Percentiles rank a stretch among this genome's conserved stretches.
phyloP scores from a whole-genome alignment of 768 basidiomycete species.

The Auricularia heimuer region DNA sequence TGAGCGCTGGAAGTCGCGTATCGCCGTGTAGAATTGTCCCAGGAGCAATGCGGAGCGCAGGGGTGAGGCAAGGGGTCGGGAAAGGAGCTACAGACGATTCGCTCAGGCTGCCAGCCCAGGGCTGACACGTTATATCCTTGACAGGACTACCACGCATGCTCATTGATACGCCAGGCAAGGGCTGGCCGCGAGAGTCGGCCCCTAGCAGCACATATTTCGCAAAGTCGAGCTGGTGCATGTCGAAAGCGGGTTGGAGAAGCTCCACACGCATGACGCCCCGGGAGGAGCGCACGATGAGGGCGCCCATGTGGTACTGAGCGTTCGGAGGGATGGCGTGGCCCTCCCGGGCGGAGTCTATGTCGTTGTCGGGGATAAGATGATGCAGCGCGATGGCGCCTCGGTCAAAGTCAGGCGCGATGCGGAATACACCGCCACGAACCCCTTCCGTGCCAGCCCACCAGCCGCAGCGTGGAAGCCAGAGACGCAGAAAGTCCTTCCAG shows the following conservation, averaged over 20 bases:
- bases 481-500: background rate
- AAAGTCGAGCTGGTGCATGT: no score
- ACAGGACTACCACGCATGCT: no score
- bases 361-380: background rate
- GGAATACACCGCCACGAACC: background rate
- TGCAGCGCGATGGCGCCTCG: background rate
- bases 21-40: background rate
- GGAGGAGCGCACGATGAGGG: no score
- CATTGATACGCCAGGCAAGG: no score
- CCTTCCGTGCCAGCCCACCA: background rate
- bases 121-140: no score
- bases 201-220: no score
- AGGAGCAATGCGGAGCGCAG: background rate
- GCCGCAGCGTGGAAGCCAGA: background rate
- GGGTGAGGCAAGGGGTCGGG: background rate
- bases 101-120: no score
- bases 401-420: background rate
- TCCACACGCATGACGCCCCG: no score
- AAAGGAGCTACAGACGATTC: no score
- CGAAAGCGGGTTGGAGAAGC: no score
- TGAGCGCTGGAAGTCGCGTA: background rate
- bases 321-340: background rate
- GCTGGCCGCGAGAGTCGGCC: no score
- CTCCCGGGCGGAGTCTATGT: background rate
- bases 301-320: no score